phyloP scores from a whole-genome alignment of 768 basidiomycete genomes.

The Suillus sp. region DNA sequence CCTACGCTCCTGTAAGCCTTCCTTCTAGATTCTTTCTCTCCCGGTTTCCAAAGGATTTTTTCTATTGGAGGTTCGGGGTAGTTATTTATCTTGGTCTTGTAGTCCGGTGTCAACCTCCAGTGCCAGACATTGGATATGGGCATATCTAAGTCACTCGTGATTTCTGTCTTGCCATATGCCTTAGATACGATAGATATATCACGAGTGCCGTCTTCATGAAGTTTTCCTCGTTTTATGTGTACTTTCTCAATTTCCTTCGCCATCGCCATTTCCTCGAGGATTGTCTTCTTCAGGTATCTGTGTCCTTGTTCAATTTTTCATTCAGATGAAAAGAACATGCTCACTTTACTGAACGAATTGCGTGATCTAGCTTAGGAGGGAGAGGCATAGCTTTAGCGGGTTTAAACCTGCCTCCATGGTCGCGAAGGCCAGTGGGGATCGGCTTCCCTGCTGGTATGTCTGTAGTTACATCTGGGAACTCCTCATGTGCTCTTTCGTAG shows the following conservation, averaged over 20 bases:
- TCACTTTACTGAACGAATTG: slow-evolving; percentile 22
- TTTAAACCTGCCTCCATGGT: slow-evolving; percentile 1
- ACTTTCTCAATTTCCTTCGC: slow-evolving; percentile 23
- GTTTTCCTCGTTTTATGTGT: slow-evolving; percentile 13
- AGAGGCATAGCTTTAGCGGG: slow-evolving; percentile 5
- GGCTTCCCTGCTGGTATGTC: slow-evolving; percentile 3
- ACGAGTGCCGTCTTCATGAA: slow-evolving; percentile 14
- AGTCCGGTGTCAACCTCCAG: slow-evolving; percentile 15
- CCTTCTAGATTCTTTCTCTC: slow-evolving; percentile 7
- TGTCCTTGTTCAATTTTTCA: not conserved
- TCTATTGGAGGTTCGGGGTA: slow-evolving; percentile 10
- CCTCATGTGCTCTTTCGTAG: slow-evolving; percentile 12
- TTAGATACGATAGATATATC: slow-evolving; percentile 8
- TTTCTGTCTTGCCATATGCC: not conserved
- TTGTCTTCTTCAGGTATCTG: slow-evolving; percentile 28
- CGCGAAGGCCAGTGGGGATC: not conserved
- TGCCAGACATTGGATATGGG: not conserved
- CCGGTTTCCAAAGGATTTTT: slow-evolving; percentile 3
- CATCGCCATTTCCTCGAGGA: slow-evolving; percentile 25
- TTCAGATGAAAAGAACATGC: not conserved
- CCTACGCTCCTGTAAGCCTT: not conserved
- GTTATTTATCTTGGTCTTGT: slow-evolving; percentile 3
- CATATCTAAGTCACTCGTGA: not conserved
- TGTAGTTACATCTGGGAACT: slow-evolving; percentile 14
- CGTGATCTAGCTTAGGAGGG: slow-evolving; percentile 20